Conservation (phyloP, 2,329 filamentous ascomycete species). For the Chrysoporthe puriensis region DNA sequence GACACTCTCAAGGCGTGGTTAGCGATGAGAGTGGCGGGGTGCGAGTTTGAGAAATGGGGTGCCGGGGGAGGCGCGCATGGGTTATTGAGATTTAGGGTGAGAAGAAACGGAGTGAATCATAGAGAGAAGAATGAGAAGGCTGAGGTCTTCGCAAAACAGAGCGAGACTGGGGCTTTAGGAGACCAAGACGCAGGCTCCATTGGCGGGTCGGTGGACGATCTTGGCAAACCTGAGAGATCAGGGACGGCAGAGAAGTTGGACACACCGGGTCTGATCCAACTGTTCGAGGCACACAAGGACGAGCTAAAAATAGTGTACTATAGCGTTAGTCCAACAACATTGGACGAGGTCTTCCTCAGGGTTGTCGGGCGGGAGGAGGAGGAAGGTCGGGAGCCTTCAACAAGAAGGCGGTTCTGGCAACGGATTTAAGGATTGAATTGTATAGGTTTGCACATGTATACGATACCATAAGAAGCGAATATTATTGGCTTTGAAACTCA, state of each 20-base stretch:
- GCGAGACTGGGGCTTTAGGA: not conserved
- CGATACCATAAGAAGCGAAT: not conserved
- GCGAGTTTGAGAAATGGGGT: slow-evolving; percentile 59
- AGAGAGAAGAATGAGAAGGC: slow-evolving; percentile 6
- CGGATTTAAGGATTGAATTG: not conserved
- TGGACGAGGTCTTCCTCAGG: slow-evolving; percentile 88
- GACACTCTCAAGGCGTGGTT: slow-evolving; percentile 69
- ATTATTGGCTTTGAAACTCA: too few species aligned
- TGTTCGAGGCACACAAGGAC: slow-evolving; percentile 72
- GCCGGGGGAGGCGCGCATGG: slow-evolving; percentile 22
- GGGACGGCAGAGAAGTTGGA: slow-evolving; percentile 44
- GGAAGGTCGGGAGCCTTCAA: slow-evolving; percentile 44
- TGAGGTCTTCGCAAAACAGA: not conserved
- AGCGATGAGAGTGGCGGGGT: slow-evolving; percentile 59
- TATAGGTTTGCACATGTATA: not conserved
- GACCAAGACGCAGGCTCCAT: slow-evolving; percentile 3
- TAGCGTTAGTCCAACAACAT: slow-evolving; percentile 81
- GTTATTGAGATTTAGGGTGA: slow-evolving; percentile 22
- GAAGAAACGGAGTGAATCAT: slow-evolving; percentile 29
- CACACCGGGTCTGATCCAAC: slow-evolving; percentile 25
- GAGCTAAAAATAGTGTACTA: slow-evolving; percentile 80
- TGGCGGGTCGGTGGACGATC: slow-evolving; percentile 1
- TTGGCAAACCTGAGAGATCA: slow-evolving; percentile 1
- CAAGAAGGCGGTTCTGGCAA: slow-evolving; percentile 23
- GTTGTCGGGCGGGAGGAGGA: slow-evolving; percentile 83